Evolutionary conservation across 78 protist species (phyloP), one percentile per base, ranked within the genome.

Genomic region (Dictyostelium capitatum): DNA sequence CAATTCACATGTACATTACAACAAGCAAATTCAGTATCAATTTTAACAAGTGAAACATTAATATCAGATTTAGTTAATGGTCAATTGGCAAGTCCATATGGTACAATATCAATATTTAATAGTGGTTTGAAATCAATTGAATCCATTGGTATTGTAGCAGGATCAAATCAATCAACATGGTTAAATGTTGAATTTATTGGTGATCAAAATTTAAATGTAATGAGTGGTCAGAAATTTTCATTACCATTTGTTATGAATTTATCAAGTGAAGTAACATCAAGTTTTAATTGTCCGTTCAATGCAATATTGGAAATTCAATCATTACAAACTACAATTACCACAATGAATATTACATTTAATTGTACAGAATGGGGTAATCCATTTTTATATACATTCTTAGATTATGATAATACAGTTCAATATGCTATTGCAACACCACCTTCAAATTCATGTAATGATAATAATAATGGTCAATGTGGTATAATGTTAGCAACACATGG

Each of bases 341-440:
- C 28, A 32, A 12, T 5, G 1, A 6, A 30, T 5, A n/a, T 80
- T 15, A 37, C 67, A 46, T 77, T 87, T 17, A 87, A 87, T 50
- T 87, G 93, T 51, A 87, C 93, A 7, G 17, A 46, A 23, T 87
- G 50, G 43, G 73, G 74, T 47, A 70, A 90, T 20, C 81, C 95
- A 23, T 90, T 32, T 37, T 28, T 59, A 23, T 90, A 56, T 54
- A 90, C 89, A 6, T 90, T 90, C 46, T 50, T 81, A 28, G 95
- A 90, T 50, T 90, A 59, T 65, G 95, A 90, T 50, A 7, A 23
- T 12, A 57, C 85, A 0, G 95, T 90, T 10, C 95, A 90, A 62
- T 90, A 90, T 64, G 85, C 95, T 17, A 67, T 82, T 20, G 85
- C 87, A 67, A 75, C 62, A 30, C 95, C 95, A 64, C 93, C 93